Base-by-base conservation (phyloP, 371 early-diverging fungal genomes). In the Rhizopus stolonifer region DNA sequence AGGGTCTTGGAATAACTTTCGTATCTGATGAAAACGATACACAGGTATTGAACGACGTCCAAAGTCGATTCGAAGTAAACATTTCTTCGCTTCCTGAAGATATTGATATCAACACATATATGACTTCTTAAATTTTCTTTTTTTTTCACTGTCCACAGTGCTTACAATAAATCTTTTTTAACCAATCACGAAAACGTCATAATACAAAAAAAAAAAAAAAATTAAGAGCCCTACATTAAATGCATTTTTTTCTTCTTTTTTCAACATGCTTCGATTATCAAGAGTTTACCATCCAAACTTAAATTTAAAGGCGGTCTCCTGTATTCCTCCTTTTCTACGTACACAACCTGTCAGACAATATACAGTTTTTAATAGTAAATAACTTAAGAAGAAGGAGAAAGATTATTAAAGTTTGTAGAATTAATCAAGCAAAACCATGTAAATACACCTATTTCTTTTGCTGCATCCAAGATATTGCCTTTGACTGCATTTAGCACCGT, bases 1-100 rank as follows among this genome's bases (percentile, higher is more conserved):
- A 96, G 83, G 99, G 99, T 74, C 79, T 96, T 26, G 98, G 95
- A 45, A 88, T 99, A 51, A 95, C 96, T 6, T 97, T 99, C 78
- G 92, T 98, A n/a, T 81, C 94, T 14, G 88, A 87, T 24, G 88
- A 89, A 17, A 92, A 86, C 46, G 99, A 99, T 67, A 80, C 85
- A 19, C 74, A 77, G 36, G 77, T 88, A 1, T 69, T 99, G 43
- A 90, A 94, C 65, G 81, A 90, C 52, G 92, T 99, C 31, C 99
- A 99, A 78, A 89, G 87, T 44, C 84, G 93, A 50, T 98, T 98
- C 69, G 98, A 96, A 73, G 94, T 98, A 64, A 90, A 92, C 70
- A 93, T 98, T 55, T 81, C 88, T 11, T 84, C 85, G 60, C 72
- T 96, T 51, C 95, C 97, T 39, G 94, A 92, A 26, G 81, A 86